Conservation (phyloP, 78 protist genomes). For the Bigelowiella natans region DNA sequence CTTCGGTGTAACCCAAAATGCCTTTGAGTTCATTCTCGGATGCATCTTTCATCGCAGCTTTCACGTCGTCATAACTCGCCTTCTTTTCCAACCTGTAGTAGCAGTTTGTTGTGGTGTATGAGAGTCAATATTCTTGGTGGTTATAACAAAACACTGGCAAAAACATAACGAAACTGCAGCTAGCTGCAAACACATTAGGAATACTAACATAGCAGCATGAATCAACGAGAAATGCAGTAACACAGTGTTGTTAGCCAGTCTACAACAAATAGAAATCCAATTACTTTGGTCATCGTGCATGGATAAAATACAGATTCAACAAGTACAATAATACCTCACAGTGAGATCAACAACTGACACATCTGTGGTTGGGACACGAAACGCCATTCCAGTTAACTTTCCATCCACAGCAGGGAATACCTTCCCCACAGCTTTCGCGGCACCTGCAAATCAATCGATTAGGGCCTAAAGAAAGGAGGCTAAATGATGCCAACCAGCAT, state of each 20-base stretch:
- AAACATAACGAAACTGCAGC: too few species aligned
- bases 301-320: too few species aligned
- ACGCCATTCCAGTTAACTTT: slow-evolving; percentile 98
- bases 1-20: slow-evolving; percentile 89
- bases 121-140: too few species aligned
- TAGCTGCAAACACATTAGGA: too few species aligned
- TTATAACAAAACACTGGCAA: too few species aligned
- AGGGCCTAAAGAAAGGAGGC: background rate
- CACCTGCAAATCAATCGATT: background rate
- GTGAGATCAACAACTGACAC: slow-evolving; percentile 85
- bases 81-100: slow-evolving; percentile 52
- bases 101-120: too few species aligned
- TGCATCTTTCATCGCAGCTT: slow-evolving; percentile 49
- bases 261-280: too few species aligned
- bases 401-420: slow-evolving; percentile 82
- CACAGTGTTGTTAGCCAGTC: too few species aligned
- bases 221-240: too few species aligned
- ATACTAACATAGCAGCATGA: too few species aligned
- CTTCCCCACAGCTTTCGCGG: slow-evolving; percentile 61
- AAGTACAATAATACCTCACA: too few species aligned
- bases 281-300: too few species aligned
- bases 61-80: slow-evolving; percentile 52
- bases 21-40: slow-evolving; percentile 86
- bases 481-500: background rate
- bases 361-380: slow-evolving; percentile 97